Evolutionary conservation across 2,329 filamentous ascomycete species (phyloP), one percentile per base, ranked within the genome.

Genomic region (Ophiobolus disseminans): DNA sequence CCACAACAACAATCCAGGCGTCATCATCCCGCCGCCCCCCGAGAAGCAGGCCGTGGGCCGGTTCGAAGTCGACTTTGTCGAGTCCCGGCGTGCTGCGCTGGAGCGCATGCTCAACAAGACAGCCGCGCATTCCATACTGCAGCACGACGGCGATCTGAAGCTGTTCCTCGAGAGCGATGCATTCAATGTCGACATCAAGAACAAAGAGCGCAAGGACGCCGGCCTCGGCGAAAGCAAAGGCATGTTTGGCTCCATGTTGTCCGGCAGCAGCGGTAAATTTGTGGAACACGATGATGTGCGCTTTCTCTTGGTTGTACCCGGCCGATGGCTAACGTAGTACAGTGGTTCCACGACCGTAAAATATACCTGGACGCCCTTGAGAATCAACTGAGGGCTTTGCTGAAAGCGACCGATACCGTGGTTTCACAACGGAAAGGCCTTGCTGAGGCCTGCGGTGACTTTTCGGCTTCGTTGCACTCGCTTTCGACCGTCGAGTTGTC

Each of bases 91-190:
- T 62, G 89, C 91, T 53, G 94, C 94, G 11, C 78, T 99, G 49
- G 94, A 99, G 76, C 90, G 94, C 70, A 99, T 99, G 94, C 80
- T 97, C 45, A 97, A 97, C 82, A 97, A 96, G 80, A 94, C 86
- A 51, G 91, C 93, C 2, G 84, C 86, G 9, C 94, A 99, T 72
- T 88, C 91, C 6, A 89, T 91, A 25, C 79, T 99, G 58, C 94
- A 97, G 70, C 90, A 96, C 65, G 94, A 99, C 68, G 86, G 84
- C 5, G 94, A 99, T 68, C 76, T 99, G 54, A 99, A 99, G 78
- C 86, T 97, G 4, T 99, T 99, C 74, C 79, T 99, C 11, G 94
- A 99, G 75, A 97, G 92, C 69, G 94, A 99, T 65, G 82, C 91
- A 0, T 97, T 99, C 78, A 97, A 91, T 66, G 84, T 96, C 28